Conservation (phyloP, 176 grass and related monocot genomes). For the Eragrostis nindensis region DNA sequence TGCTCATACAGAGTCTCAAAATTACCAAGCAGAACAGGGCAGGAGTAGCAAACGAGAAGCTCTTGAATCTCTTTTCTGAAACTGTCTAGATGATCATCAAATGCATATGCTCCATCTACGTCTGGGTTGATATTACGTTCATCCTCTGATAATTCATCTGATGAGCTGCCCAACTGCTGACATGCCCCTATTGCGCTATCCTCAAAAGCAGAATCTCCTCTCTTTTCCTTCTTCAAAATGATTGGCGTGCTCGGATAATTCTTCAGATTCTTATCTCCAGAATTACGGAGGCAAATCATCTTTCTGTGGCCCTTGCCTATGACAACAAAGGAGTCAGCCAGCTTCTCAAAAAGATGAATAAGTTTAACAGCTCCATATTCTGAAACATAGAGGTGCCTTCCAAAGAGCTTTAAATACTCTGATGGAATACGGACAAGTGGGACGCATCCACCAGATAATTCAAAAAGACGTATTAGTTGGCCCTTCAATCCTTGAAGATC, state of each 20-base stretch:
- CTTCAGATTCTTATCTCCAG: constrained; percentile 64
- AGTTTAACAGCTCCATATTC: constrained; percentile 75
- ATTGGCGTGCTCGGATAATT: constrained; percentile 58
- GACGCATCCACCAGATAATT: constrained; percentile 73
- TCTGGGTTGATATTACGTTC: constrained; percentile 57
- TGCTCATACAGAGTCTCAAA: constrained; percentile 74
- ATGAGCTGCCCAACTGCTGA: constrained; percentile 63
- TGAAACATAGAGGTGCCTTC: constrained; percentile 69
- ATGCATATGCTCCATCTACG: constrained; percentile 47
- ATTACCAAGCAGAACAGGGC: constrained; percentile 59
- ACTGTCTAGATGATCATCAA: constrained; percentile 54
- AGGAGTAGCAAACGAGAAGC: constrained; percentile 86
- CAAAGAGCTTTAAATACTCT: constrained; percentile 75
- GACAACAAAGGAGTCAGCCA: constrained; percentile 75
- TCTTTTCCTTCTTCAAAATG: constrained; percentile 74
- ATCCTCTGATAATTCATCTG: constrained; percentile 80
- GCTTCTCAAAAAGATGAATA: constrained; percentile 67
- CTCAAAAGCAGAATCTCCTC: constrained; percentile 41
- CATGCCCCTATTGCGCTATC: constrained; percentile 39
- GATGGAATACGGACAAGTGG: constrained; percentile 73
- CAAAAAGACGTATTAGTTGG: constrained; percentile 63
- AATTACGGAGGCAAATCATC: constrained; percentile 75
- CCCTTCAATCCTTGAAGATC: constrained; percentile 81
- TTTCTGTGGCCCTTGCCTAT: constrained; percentile 83
- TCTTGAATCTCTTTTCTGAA: constrained; percentile 82